Evolutionary conservation across 2,329 filamentous ascomycete species (phyloP).

Genomic region (Chrysoporthe puriensis): DNA sequence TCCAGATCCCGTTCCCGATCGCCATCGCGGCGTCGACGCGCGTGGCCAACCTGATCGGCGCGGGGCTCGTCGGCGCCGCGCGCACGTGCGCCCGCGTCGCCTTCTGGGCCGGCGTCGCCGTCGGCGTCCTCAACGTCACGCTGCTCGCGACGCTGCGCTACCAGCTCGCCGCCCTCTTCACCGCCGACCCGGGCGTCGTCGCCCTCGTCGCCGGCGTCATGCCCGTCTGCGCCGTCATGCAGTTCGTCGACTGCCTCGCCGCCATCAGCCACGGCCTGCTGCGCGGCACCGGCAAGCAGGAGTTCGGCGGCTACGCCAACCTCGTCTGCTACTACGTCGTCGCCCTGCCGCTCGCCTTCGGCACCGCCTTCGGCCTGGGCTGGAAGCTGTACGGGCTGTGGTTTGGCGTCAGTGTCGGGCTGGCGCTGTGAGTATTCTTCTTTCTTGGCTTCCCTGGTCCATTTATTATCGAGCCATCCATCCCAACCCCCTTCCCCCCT

Average conservation of each 20-base stretch:
- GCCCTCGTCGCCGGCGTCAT: constrained; percentile 69
- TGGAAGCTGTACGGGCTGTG: constrained; percentile 84
- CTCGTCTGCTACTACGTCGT: constrained; percentile 85
- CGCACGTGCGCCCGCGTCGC: constrained; percentile 80
- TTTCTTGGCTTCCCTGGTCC: neutral
- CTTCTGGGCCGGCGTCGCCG: constrained; percentile 65
- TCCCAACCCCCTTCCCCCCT: neutral
- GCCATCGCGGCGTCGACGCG: constrained; percentile 87
- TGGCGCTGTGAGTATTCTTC: constrained; percentile 57
- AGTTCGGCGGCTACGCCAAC: constrained; percentile 88
- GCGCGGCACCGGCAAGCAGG: constrained; percentile 84
- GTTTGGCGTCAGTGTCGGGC: constrained; percentile 75
- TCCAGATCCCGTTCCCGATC: constrained; percentile 90
- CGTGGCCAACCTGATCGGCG: constrained; percentile 90
- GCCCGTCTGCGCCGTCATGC: constrained; percentile 84
- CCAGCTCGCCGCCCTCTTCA: constrained; percentile 78
- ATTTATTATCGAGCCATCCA: no score
- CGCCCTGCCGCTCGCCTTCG: constrained; percentile 82
- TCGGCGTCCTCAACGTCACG: constrained; percentile 80
- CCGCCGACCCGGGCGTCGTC: constrained; percentile 72
- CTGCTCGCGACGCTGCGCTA: constrained; percentile 71
- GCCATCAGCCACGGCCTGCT: constrained; percentile 83
- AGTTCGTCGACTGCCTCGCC: constrained; percentile 83
- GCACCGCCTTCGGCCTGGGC: constrained; percentile 72
- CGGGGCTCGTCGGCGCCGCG: constrained; percentile 78